Conservation (phyloP, 1,284 basidiomycete species). For the Malassezia furfur region DNA sequence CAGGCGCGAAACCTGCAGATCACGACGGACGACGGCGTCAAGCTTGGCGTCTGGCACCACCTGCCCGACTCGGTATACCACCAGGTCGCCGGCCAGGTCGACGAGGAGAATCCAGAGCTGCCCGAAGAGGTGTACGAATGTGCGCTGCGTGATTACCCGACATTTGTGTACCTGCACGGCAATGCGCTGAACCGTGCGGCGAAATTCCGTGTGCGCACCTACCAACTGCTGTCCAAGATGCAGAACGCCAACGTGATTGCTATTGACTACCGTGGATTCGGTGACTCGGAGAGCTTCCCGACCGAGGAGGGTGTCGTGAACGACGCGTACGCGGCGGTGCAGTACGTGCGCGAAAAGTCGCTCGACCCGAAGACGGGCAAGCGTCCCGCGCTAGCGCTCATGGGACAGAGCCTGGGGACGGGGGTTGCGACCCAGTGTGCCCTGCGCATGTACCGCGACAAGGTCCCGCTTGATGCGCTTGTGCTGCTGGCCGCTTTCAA, state of each 20-base stretch:
- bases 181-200: conserved; percentile 71
- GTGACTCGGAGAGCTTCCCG: conserved; percentile 69
- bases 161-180: conserved; percentile 63
- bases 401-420: conserved; percentile 75
- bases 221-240: conserved; percentile 58
- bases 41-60: conserved; percentile 54
- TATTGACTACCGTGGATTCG: conserved; percentile 87
- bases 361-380: not conserved
- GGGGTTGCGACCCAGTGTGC: conserved; percentile 62
- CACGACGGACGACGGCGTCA: conserved; percentile 64
- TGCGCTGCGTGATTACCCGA: conserved; percentile 25
- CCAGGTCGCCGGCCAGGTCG: conserved; percentile 22
- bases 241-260: conserved; percentile 67
- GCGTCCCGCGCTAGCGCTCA: conserved; percentile 58
- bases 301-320: conserved; percentile 63
- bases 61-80: conserved; percentile 55
- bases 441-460: conserved; percentile 52
- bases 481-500: conserved; percentile 70
- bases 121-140: conserved; percentile 17
- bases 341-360: conserved; percentile 57
- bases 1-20: conserved; percentile 68
- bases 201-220: conserved; percentile 58
- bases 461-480: conserved; percentile 54
- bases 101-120: conserved; percentile 24
- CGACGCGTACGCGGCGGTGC: conserved; percentile 72